Base-by-base conservation (phyloP, 306 rosid genomes). In the Cucumis melo region DNA sequence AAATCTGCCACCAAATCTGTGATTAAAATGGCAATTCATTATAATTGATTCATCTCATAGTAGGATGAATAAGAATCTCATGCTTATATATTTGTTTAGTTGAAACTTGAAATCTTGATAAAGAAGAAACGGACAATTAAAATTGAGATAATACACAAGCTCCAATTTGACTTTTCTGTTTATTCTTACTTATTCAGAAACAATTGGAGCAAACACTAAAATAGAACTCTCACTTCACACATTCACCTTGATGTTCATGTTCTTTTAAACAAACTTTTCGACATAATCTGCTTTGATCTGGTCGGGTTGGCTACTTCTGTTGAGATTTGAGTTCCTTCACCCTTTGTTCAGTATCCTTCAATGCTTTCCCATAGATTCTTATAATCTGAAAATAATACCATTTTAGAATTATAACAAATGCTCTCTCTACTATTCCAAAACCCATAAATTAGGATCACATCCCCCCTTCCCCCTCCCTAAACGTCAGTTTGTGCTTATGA, bases 321-420 rank as follows among this genome's bases (percentile, higher is more conserved):
- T 84, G 86, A 76, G 96, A 89, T 84, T 92, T 90, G 85, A 89
- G 96, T 75, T 92, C 96, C 74, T 88, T 79, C 82, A 94, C 97
- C 85, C 84, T 84, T 73, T 88, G 78, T 81, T 94, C 99, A 0
- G 97, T 94, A 0, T 64, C 86, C 86, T 83, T 89, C 59, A 94
- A 54, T 58, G 99, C 97, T 58, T 92, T 87, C 38, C 97, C 99
- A 60, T 85, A 94, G 5, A 60, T 89, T 84, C 82, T 86, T 80
- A 90, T 92, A 50, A 92, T 73, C 99, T 94, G 93, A 61, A 70
- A 82, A 46, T 1, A 34, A 34, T 8, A 67, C 76, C 65, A 58
- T 19, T 62, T 42, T 51, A 46, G 70, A 29, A 72, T 32, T 71
- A 67, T 10, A 7, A 32, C 4, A 32, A 32, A 32, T 32, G 4